A percentile compares a stretch with the other conserved stretches of the same genome.
Conservation (phyloP, 106 monocot species). For the Chionographis japonica region DNA sequence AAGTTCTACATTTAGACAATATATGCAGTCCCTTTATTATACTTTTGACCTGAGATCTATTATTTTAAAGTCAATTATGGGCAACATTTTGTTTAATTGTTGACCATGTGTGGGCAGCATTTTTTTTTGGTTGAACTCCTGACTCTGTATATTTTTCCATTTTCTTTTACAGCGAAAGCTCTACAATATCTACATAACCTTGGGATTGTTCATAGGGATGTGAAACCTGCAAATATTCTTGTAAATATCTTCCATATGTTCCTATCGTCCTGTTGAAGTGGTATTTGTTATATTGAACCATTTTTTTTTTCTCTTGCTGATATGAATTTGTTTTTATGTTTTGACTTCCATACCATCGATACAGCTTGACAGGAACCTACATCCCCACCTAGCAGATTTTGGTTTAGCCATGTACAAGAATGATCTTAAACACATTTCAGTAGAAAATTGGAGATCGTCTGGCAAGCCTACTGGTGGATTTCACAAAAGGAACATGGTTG, state of each 20-base stretch:
- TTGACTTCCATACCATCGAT: constrained; percentile 6
- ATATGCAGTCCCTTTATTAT: too few species aligned
- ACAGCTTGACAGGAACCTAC: constrained; percentile 68
- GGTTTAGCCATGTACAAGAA: constrained; percentile 76
- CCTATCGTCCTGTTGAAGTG: not conserved
- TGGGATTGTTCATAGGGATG: constrained; percentile 86
- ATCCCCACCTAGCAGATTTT: constrained; percentile 89
- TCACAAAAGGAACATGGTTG: constrained; percentile 97
- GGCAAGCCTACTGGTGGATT: constrained; percentile 99
- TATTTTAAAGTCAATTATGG: too few species aligned
- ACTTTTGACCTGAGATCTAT: too few species aligned
- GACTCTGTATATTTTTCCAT: not conserved
- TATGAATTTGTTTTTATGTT: not conserved
- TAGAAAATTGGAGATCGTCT: constrained; percentile 81
- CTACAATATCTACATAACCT: constrained; percentile 67
- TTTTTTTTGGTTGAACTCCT: too few species aligned
- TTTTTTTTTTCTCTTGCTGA: not conserved
- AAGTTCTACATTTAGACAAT: not conserved
- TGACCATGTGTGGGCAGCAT: not conserved
- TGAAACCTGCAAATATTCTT: constrained; percentile 94
- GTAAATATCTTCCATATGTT: constrained; percentile 30
- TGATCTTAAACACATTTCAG: constrained; percentile 59
- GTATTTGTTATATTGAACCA: not conserved
- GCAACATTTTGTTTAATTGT: not conserved
- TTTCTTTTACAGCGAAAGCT: constrained; percentile 60